phyloP scores from a whole-genome alignment of 2,329 filamentous ascomycete species.

The Septoria linicola region DNA sequence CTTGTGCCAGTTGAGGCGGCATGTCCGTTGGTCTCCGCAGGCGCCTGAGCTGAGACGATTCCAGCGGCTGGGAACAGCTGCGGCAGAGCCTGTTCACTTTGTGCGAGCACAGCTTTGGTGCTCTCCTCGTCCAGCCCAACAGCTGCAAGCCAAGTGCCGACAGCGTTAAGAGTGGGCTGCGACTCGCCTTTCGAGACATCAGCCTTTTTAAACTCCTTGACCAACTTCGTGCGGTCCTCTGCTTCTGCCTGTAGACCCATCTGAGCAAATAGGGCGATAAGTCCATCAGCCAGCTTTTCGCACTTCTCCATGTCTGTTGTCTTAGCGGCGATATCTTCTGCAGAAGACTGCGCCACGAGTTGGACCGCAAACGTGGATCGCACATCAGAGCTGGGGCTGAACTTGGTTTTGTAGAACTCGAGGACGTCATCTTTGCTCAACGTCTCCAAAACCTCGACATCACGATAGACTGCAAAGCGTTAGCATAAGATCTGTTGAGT shows the following conservation, averaged over 20 bases:
- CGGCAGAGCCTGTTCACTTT: constrained; percentile 51
- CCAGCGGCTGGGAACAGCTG: constrained; percentile 41
- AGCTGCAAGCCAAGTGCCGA: constrained; percentile 43
- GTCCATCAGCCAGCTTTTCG: constrained; percentile 43
- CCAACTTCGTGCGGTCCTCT: constrained; percentile 45
- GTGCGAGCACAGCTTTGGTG: constrained; percentile 48
- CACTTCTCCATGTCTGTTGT: constrained; percentile 43
- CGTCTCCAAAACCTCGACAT: constrained; percentile 70
- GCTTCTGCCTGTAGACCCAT: constrained; percentile 45
- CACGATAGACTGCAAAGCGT: constrained; percentile 60
- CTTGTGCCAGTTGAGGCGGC: constrained; percentile 37
- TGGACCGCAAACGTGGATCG: constrained; percentile 86
- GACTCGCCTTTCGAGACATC: constrained; percentile 44
- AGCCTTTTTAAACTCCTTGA: constrained; percentile 46
- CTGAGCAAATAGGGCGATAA: constrained; percentile 49
- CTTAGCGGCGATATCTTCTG: constrained; percentile 39
- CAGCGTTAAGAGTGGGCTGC: constrained; percentile 43
- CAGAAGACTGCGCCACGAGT: constrained; percentile 67
- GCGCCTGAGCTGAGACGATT: constrained; percentile 9
- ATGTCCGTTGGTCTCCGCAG: constrained; percentile 24
- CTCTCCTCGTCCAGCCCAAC: constrained; percentile 52
- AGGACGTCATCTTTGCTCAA: constrained; percentile 78
- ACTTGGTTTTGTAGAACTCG: constrained; percentile 72
- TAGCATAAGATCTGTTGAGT: not conserved
- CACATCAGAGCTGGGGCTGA: constrained; percentile 68